Conservation (phyloP, 2,329 filamentous ascomycete species). For the Sphaerulina musiva region DNA sequence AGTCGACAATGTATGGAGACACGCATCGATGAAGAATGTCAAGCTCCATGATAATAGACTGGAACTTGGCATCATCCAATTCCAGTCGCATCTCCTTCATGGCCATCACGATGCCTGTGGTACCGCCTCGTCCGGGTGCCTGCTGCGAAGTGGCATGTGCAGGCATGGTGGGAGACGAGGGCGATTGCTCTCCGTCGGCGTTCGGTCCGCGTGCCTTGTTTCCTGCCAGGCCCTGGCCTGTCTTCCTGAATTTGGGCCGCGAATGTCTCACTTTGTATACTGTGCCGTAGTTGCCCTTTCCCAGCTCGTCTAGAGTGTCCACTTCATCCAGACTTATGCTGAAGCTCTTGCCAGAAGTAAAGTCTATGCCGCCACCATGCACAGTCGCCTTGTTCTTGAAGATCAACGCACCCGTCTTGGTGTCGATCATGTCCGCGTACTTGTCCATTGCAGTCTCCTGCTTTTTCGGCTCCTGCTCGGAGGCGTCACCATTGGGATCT, state of each 20-base stretch:
- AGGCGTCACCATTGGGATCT: conserved; percentile 29
- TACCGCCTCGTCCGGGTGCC: conserved; percentile 39
- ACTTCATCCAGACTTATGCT: conserved; percentile 94
- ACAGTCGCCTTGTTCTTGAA: conserved; percentile 92
- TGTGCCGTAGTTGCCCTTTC: conserved; percentile 96
- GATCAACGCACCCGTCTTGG: conserved; percentile 81
- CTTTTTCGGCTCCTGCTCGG: conserved; percentile 26
- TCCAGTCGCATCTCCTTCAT: conserved; percentile 99
- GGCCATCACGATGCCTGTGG: conserved; percentile 80
- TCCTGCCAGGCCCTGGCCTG: conserved; percentile 54
- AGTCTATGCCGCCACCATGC: conserved; percentile 83
- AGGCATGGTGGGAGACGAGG: conserved; percentile 19
- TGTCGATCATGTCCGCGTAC: conserved; percentile 78
- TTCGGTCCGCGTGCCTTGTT: conserved; percentile 45
- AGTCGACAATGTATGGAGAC: conserved; percentile 95
- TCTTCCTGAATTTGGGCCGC: conserved; percentile 57
- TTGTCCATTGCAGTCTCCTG: conserved; percentile 49
- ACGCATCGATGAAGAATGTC: conserved; percentile 92
- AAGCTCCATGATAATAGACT: conserved; percentile 94
- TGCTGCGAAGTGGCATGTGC: conserved; percentile 17
- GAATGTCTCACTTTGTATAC: conserved; percentile 94
- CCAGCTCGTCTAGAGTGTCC: conserved; percentile 83
- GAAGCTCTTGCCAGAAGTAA: conserved; percentile 81
- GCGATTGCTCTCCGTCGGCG: conserved; percentile 20
- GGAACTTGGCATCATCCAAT: conserved; percentile 92